Conservation (phyloP, 2,329 filamentous ascomycete genomes). For the Emergomyces pasteurianus region DNA sequence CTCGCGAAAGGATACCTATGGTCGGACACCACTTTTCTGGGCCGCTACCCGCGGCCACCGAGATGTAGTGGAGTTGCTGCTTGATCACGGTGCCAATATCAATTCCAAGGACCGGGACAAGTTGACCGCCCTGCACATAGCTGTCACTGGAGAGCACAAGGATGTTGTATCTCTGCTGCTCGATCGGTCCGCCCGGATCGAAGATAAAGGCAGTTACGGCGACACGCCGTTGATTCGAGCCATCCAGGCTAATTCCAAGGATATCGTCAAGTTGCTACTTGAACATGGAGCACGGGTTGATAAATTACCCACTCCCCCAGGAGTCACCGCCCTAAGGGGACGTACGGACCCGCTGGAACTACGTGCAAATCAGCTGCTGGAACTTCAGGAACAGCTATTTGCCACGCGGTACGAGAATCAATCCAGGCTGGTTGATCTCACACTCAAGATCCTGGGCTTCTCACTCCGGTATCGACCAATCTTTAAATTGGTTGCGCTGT, state of each 20-base stretch:
- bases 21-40: conserved; percentile 7
- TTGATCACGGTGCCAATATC: conserved; percentile 34
- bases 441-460: conserved; percentile 9
- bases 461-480: conserved; percentile 10
- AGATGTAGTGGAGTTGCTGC: conserved; percentile 23
- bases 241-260: conserved; percentile 9
- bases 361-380: conserved; percentile 13
- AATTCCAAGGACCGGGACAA: conserved; percentile 26
- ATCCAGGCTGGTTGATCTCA: conserved; percentile 10
- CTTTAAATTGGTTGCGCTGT: conserved; percentile 11
- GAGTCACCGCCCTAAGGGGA: conserved; percentile 11
- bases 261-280: conserved; percentile 13
- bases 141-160: conserved; percentile 10
- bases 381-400: conserved; percentile 12
- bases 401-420: conserved; percentile 8
- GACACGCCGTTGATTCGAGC: conserved; percentile 15
- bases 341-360: conserved; percentile 13
- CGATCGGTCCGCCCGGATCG: conserved; percentile 9
- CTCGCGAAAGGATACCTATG: conserved; percentile 11
- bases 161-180: conserved; percentile 12
- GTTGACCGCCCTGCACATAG: conserved; percentile 15
- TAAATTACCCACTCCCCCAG: conserved; percentile 8
- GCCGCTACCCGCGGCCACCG: conserved; percentile 11
- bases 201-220: conserved; percentile 7
- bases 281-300: conserved; percentile 11